phyloP scores from a whole-genome alignment of 2,329 filamentous ascomycete species.

The Aureobasidium sp. region DNA sequence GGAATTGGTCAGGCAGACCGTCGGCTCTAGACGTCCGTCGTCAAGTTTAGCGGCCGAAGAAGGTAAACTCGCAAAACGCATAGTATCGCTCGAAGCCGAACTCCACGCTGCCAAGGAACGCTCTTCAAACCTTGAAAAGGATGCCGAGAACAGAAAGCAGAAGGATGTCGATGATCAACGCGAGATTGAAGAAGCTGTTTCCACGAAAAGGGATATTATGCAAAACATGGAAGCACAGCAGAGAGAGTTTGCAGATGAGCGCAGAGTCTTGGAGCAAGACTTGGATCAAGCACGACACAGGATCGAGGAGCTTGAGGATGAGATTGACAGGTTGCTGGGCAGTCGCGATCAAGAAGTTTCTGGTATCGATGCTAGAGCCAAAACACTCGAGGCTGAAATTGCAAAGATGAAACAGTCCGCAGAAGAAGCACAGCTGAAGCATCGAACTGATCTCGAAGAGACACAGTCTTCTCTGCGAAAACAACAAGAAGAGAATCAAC shows the following conservation, averaged over 20 bases:
- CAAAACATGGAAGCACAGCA: constrained; percentile 91
- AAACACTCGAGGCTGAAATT: constrained; percentile 63
- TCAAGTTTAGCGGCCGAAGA: constrained; percentile 56
- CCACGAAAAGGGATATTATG: constrained; percentile 88
- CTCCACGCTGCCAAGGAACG: constrained; percentile 66
- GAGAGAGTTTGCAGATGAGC: constrained; percentile 77
- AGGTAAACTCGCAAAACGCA: constrained; percentile 53
- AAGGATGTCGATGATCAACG: constrained; percentile 57
- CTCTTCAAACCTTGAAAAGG: constrained; percentile 60
- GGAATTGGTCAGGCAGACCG: constrained; percentile 49
- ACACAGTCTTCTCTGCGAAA: constrained; percentile 27
- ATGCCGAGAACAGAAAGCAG: constrained; percentile 48
- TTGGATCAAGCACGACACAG: constrained; percentile 68
- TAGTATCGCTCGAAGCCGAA: constrained; percentile 69
- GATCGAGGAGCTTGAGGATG: constrained; percentile 84
- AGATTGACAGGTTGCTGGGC: constrained; percentile 76
- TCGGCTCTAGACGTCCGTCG: constrained; percentile 54
- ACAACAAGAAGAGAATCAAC: constrained; percentile 57
- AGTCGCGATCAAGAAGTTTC: constrained; percentile 76
- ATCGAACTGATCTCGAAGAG: constrained; percentile 28
- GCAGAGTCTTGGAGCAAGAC: constrained; percentile 75
- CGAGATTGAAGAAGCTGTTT: constrained; percentile 77
- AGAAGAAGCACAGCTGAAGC: constrained; percentile 47
- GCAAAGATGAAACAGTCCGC: constrained; percentile 49
- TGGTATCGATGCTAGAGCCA: constrained; percentile 60